Conservation (phyloP, 1,284 basidiomycete genomes). For the Trichosporon sp. region DNA sequence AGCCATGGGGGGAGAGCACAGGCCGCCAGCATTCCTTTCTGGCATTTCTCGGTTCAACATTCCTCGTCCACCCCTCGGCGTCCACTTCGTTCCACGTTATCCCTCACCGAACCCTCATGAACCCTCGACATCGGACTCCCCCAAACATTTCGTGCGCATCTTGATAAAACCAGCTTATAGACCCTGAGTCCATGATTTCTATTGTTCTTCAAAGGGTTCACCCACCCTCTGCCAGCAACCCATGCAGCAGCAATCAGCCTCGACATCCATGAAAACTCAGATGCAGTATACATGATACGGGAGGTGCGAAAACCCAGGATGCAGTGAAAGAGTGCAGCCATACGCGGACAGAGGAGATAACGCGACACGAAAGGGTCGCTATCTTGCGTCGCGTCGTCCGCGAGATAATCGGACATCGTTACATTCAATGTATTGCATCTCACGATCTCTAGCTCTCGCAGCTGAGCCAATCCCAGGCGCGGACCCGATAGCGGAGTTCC, state of each 20-base stretch:
- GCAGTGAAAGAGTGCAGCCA: neutral
- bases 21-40: neutral
- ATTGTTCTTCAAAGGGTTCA: constrained; percentile 5
- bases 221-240: neutral
- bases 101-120: neutral
- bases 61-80: constrained; percentile 4
- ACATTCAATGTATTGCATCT: neutral
- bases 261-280: neutral
- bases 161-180: neutral
- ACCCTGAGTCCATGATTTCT: neutral
- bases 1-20: neutral
- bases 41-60: constrained; percentile 9
- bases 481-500: neutral
- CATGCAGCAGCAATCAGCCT: neutral
- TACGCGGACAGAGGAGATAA: neutral
- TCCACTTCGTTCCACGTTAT: neutral
- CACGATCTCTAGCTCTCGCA: neutral
- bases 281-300: neutral
- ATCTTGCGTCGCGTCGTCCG: neutral
- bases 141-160: neutral
- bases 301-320: neutral
- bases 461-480: neutral
- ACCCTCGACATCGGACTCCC: neutral
- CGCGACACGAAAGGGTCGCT: neutral
- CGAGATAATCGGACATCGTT: neutral